phyloP scores from a whole-genome alignment of 768 basidiomycete genomes.

The Hericium alpestre region DNA sequence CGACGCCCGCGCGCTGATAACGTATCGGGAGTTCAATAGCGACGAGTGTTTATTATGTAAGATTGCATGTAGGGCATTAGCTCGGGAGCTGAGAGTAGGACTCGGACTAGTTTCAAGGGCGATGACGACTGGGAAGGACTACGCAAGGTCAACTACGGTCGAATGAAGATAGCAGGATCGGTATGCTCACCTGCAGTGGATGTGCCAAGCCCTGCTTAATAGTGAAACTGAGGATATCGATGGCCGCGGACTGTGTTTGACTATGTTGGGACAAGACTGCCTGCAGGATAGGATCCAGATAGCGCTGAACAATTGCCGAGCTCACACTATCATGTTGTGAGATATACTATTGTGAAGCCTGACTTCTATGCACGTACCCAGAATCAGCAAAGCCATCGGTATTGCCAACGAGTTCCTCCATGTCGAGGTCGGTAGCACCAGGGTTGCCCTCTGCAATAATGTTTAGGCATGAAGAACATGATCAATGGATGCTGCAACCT shows the following conservation, averaged over 20 bases:
- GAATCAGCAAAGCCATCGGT: constrained; percentile 95
- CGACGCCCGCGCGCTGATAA: constrained; percentile 68
- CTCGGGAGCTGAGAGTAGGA: constrained; percentile 53
- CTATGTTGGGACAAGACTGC: constrained; percentile 65
- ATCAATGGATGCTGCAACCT: neutral
- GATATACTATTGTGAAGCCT: neutral
- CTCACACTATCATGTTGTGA: constrained; percentile 53
- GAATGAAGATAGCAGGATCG: neutral
- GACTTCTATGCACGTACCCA: constrained; percentile 47
- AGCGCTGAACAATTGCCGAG: constrained; percentile 90
- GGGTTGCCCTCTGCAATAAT: constrained; percentile 23
- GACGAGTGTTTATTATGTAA: constrained; percentile 86
- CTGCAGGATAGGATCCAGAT: constrained; percentile 69
- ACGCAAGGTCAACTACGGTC: neutral
- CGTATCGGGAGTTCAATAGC: constrained; percentile 77
- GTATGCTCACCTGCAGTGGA: constrained; percentile 63
- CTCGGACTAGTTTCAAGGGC: constrained; percentile 83
- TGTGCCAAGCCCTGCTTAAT: constrained; percentile 93
- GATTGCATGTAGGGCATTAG: constrained; percentile 67
- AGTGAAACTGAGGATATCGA: constrained; percentile 87
- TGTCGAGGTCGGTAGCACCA: constrained; percentile 49
- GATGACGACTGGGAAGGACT: constrained; percentile 88
- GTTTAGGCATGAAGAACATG: neutral
- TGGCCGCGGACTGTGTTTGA: constrained; percentile 69
- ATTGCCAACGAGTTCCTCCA: constrained; percentile 91